phyloP scores from a whole-genome alignment of 306 rosid genomes.

The Prosopis cineraria region DNA sequence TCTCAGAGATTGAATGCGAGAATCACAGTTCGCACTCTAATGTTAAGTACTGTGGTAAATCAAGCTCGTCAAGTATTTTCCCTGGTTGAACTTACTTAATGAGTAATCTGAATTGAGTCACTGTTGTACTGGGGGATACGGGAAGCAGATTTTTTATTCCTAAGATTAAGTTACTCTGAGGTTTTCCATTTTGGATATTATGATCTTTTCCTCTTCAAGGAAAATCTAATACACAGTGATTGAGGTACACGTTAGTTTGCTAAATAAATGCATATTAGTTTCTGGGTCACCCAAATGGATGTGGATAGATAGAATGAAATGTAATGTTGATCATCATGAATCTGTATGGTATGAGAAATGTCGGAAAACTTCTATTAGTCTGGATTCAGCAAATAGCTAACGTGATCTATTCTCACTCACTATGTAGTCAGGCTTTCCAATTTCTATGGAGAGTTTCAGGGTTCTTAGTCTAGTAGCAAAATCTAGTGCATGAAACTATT shows the following conservation, averaged over 20 bases:
- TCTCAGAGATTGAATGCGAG: too few species aligned
- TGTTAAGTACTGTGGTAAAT: too few species aligned
- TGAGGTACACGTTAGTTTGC: not conserved
- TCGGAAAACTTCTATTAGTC: not conserved
- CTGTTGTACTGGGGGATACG: too few species aligned
- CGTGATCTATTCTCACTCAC: not conserved
- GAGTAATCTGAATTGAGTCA: not conserved
- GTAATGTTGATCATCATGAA: not conserved
- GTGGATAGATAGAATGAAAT: not conserved
- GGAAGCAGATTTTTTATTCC: too few species aligned
- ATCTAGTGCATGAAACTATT: not conserved
- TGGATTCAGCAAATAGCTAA: not conserved
- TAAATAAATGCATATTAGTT: not conserved
- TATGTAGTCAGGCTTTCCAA: not conserved
- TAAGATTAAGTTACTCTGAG: too few species aligned
- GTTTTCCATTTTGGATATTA: not conserved
- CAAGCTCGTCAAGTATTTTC: too few species aligned
- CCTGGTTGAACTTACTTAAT: too few species aligned
- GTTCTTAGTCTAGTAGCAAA: not conserved
- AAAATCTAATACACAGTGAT: not conserved
- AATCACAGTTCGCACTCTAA: too few species aligned
- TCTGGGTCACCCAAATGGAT: not conserved
- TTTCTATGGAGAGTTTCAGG: too few species aligned
- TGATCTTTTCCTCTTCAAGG: not conserved
- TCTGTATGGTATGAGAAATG: not conserved